A percentile compares a stretch with the other conserved stretches of the same genome.
Evolutionary conservation across 1,284 basidiomycete genomes (phyloP).

Genomic region (Microbotryum lychnidis-dioicae): DNA sequence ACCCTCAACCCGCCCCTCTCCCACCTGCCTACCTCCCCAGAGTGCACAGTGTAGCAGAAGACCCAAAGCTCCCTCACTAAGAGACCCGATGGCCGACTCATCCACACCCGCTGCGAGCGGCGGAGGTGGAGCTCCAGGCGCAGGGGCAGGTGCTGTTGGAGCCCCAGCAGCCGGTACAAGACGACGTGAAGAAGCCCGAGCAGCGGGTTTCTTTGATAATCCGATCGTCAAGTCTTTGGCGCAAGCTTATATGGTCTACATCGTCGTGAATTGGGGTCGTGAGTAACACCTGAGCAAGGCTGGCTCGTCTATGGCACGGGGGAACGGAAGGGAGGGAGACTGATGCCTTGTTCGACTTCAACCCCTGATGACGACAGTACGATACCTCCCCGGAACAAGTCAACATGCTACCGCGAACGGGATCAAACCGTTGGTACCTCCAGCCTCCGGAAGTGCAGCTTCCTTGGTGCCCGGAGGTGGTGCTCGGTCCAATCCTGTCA

Average conservation of each 20-base stretch:
- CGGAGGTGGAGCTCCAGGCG: background rate
- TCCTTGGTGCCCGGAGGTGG: background rate
- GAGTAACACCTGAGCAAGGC: background rate
- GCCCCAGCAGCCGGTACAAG: background rate
- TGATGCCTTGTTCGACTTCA: background rate
- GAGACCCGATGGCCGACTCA: background rate
- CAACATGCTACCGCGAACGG: no score
- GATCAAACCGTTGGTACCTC: background rate
- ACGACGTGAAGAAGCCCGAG: background rate
- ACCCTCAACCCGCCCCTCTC: no score
- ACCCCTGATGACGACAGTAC: background rate
- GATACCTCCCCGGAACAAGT: background rate
- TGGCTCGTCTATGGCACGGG: background rate
- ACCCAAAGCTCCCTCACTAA: no score
- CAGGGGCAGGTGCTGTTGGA: background rate
- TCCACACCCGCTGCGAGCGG: background rate
- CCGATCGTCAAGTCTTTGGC: conserved; percentile 7
- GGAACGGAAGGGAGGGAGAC: no score
- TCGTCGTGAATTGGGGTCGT: conserved; percentile 3
- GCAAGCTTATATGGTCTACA: conserved; percentile 1
- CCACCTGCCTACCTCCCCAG: no score
- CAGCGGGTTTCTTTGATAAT: background rate
- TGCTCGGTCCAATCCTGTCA: no score
- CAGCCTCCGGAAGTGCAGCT: background rate
- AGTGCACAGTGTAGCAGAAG: no score